phyloP scores from a whole-genome alignment of 2,329 filamentous ascomycete genomes.

The Diplodia sapinea region DNA sequence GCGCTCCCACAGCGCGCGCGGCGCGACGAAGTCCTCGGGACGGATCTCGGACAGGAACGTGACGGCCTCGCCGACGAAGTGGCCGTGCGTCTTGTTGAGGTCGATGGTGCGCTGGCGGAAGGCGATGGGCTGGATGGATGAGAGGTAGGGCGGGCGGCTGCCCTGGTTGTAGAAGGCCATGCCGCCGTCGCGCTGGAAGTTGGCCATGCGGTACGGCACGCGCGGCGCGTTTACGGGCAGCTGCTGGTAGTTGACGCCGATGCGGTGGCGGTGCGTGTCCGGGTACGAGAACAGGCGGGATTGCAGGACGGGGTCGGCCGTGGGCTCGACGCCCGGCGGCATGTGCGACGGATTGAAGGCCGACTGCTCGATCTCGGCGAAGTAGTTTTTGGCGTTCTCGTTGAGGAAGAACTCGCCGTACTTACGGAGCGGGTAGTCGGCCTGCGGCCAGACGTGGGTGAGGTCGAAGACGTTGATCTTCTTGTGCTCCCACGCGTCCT shows the following conservation, averaged over 20 bases:
- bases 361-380: conserved; percentile 71
- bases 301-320: conserved; percentile 72
- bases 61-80: conserved; percentile 57
- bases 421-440: conserved; percentile 59
- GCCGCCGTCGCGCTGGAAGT: conserved; percentile 73
- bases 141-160: conserved; percentile 62
- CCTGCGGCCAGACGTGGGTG: conserved; percentile 62
- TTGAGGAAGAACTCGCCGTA: conserved; percentile 60
- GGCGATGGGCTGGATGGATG: conserved; percentile 58
- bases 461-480: conserved; percentile 62
- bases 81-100: conserved; percentile 57
- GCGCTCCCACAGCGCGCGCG: conserved; percentile 64
- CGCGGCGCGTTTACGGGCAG: conserved; percentile 60
- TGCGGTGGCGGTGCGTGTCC: conserved; percentile 65
- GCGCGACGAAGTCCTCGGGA: conserved; percentile 62
- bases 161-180: conserved; percentile 74
- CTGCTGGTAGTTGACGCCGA: conserved; percentile 66
- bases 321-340: conserved; percentile 70
- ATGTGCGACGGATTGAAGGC: conserved; percentile 72
- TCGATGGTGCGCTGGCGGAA: conserved; percentile 56
- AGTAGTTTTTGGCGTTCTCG: conserved; percentile 65
- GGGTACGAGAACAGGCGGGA: conserved; percentile 73
- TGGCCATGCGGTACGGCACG: conserved; percentile 63
- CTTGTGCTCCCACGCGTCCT: conserved; percentile 59
- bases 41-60: conserved; percentile 60